Evolutionary conservation across 495 filamentous ascomycete genomes (phyloP).

Genomic region (Amorphotheca resinae): DNA sequence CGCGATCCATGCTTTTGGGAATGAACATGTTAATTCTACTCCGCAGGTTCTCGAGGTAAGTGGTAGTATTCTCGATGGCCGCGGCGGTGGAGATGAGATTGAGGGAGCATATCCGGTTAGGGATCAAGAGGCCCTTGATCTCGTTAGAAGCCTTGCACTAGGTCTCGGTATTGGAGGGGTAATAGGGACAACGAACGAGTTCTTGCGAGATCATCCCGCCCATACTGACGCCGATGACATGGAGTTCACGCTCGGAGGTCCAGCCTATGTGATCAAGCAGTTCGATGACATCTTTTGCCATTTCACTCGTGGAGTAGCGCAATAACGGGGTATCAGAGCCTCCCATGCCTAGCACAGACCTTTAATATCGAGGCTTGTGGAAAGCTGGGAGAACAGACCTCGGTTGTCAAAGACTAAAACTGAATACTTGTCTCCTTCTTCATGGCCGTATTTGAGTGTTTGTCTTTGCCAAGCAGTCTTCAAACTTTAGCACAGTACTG

Average conservation of each 20-base stretch:
- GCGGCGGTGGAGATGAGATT: conserved; percentile 63
- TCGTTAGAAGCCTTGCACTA: too few relatives aligned
- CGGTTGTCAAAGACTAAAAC: conserved; percentile 67
- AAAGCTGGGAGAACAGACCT: conserved; percentile 14
- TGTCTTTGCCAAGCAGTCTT: conserved; percentile 58
- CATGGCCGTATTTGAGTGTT: conserved; percentile 62
- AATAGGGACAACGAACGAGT: conserved; percentile 29
- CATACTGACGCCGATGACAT: conserved; percentile 64
- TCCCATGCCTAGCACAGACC: conserved; percentile 45
- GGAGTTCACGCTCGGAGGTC: conserved; percentile 45
- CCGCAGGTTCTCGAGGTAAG: conserved; percentile 46
- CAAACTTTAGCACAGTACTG: conserved; percentile 8
- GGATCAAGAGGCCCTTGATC: conserved; percentile 41
- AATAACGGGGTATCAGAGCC: conserved; percentile 58
- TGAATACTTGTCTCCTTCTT: conserved; percentile 50
- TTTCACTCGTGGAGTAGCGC: conserved; percentile 60
- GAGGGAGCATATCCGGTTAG: conserved; percentile 49
- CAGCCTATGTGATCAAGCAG: conserved; percentile 56
- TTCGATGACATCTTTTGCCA: conserved; percentile 64
- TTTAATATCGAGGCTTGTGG: conserved; percentile 11
- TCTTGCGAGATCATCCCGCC: conserved; percentile 89
- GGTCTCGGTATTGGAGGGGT: too few relatives aligned
- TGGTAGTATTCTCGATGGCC: conserved; percentile 47
- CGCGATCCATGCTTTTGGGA: conserved; percentile 51
- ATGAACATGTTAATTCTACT: conserved; percentile 57